Percentiles rank a stretch among this genome's conserved stretches.
Evolutionary conservation across 345 rosid species (phyloP).

Genomic region (Aegle marmelos): DNA sequence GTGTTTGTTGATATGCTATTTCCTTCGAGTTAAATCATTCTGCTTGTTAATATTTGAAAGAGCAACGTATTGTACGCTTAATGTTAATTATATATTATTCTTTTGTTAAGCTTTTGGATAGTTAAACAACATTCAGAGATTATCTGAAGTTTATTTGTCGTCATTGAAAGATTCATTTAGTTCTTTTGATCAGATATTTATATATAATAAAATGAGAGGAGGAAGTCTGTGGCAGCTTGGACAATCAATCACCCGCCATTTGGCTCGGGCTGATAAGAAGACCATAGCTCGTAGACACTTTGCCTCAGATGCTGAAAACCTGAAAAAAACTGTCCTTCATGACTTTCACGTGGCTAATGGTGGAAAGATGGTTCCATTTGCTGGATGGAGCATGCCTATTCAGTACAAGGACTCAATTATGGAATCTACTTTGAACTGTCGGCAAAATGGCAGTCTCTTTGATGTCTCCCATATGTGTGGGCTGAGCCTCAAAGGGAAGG

Average conservation of each 20-base stretch:
- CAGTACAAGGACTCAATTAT: slow-evolving; percentile 97
- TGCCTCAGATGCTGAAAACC: slow-evolving; percentile 65
- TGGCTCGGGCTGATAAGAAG: slow-evolving; percentile 76
- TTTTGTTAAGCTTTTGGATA: neutral
- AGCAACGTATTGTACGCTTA: neutral
- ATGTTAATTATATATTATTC: neutral
- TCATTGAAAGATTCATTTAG: neutral
- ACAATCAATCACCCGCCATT: slow-evolving; percentile 78
- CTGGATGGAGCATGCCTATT: slow-evolving; percentile 99
- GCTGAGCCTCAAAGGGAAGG: slow-evolving; percentile 92
- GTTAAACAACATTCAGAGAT: neutral
- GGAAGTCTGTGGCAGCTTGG: slow-evolving; percentile 95
- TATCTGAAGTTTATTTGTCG: neutral
- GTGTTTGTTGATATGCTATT: neutral
- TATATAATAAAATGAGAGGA: slow-evolving; percentile 71
- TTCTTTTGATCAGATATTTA: slow-evolving; percentile 28
- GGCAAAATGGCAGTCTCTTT: slow-evolving; percentile 82
- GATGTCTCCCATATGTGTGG: slow-evolving; percentile 99
- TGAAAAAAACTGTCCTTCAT: slow-evolving; percentile 85
- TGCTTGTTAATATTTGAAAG: neutral
- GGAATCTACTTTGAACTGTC: slow-evolving; percentile 93
- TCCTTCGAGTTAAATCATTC: neutral
- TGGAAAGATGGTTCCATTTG: slow-evolving; percentile 98
- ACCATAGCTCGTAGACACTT: slow-evolving; percentile 57
- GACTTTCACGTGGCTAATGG: slow-evolving; percentile 83